These are phyloP conservation scores for Sarcodon sp. DNA, from an alignment of 768 basidiomycete genomes.

Conservation along the genomic window DNA sequence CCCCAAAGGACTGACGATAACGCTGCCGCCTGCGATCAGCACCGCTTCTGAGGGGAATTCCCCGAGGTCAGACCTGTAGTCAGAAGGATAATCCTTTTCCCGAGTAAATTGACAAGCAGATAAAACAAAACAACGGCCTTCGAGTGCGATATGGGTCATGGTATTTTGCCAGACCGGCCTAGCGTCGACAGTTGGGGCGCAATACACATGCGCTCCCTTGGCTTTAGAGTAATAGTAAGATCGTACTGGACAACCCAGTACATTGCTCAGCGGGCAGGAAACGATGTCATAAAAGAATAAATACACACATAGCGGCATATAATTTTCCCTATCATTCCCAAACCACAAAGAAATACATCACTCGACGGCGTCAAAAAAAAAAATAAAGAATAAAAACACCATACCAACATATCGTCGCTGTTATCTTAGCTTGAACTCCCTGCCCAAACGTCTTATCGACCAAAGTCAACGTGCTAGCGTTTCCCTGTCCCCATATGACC, in stretches of 20 bases:
- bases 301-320: constrained; percentile 46
- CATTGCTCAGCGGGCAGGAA: background rate
- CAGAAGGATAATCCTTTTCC: constrained; percentile 37
- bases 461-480: constrained; percentile 40
- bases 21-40: constrained; percentile 49
- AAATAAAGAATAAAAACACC: too few species aligned
- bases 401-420: constrained; percentile 48
- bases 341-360: background rate
- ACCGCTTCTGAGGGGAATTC: constrained; percentile 27
- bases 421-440: constrained; percentile 29
- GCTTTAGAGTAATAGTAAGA: constrained; percentile 40
- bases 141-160: constrained; percentile 52
- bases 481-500: constrained; percentile 50
- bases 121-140: constrained; percentile 60
- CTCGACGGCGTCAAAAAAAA: background rate
- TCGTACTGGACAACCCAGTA: constrained; percentile 27
- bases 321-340: constrained; percentile 43
- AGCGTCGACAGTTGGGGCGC: constrained; percentile 54
- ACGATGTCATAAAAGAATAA: background rate
- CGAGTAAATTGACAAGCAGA: constrained; percentile 47
- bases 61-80: constrained; percentile 24
- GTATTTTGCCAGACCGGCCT: constrained; percentile 41
- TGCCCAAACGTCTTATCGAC: constrained; percentile 24
- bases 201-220: constrained; percentile 42
- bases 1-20: constrained; percentile 48